A percentile compares a stretch with the other conserved stretches of the same genome.
Evolutionary conservation across 768 basidiomycete species (phyloP).

Genomic region (Suillus clintonianus): DNA sequence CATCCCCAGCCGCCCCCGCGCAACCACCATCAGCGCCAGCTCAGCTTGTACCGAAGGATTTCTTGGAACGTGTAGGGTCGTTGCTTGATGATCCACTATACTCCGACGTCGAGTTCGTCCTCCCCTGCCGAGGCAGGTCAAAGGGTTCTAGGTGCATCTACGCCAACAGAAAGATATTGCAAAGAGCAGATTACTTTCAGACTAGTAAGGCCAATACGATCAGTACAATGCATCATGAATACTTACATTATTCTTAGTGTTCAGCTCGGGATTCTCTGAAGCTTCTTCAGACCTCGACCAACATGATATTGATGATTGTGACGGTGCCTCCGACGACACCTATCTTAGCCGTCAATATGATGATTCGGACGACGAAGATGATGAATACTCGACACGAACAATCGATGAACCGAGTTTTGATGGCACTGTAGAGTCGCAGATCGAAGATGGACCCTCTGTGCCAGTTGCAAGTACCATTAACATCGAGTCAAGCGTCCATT

Average conservation of each 20-base stretch:
- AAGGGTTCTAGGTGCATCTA: constrained; percentile 52
- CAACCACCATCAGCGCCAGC: constrained; percentile 45
- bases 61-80: constrained; percentile 71
- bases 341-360: constrained; percentile 37
- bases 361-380: constrained; percentile 58
- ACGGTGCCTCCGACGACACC: constrained; percentile 54
- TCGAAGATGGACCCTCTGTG: constrained; percentile 14
- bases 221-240: neutral
- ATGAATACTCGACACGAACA: constrained; percentile 40
- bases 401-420: constrained; percentile 35
- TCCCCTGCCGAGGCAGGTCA: constrained; percentile 50
- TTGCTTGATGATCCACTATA: constrained; percentile 81
- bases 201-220: constrained; percentile 48
- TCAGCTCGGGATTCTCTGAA: constrained; percentile 70
- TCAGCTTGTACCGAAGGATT: constrained; percentile 62
- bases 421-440: constrained; percentile 16
- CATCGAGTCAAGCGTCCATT: constrained; percentile 7
- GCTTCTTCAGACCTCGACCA: constrained; percentile 36
- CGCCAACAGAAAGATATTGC: constrained; percentile 67
- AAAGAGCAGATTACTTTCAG: constrained; percentile 76
- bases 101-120: constrained; percentile 81
- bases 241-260: constrained; percentile 49
- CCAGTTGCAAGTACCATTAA: constrained; percentile 1
- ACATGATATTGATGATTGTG: constrained; percentile 37
- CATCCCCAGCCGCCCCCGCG: constrained; percentile 56